Evolutionary conservation across 2,329 filamentous ascomycete genomes (phyloP), one percentile per base, ranked within the genome.

Genomic region (Pseudogymnoascus sp.): DNA sequence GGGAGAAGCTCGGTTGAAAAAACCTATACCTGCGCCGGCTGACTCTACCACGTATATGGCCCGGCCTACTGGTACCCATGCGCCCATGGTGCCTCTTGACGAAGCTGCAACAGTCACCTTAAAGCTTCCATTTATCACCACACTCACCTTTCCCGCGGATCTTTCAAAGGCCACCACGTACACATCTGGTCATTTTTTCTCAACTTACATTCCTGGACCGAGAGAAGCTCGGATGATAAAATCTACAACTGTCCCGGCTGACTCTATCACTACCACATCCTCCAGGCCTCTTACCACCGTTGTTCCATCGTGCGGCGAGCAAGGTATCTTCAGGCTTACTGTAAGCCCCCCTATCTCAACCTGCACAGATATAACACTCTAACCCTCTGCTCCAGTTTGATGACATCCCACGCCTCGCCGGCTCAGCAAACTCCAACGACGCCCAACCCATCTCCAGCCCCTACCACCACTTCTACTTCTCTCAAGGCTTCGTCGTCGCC

Each of bases 401-500:
- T 63, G 70, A 73, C 40, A 66, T 73, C 14, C 71, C 72, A 14
- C 67, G 68, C 3, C 62, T 71, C 59, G 63, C 64, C n/a, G 62
- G 68, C 23, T 42, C 64, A 1, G n/a, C 31, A 14, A 69, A 70
- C 34, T 45, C 64, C 3, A 68, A 66, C 26, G 63, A 61, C 10
- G 61, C 71, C 21, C 64, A 64, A 39, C 69, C 72, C 5, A 40
- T 73, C n/a, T 72, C 71, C 65, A 73, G 66, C 54, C 72, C 72
- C 12, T 74, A 74, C 63, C 69, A 73, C 47, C 68, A 73, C 18
- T 73, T 77, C 59, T 70, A 69, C 40, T 77, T 75, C 64, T 75
- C 74, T 5, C 63, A 70, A 23, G 75, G 75, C 5, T 77, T 76
- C 64, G 64, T 64, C 4, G 72, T 74, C 5, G 68, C 71, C 7